Percentiles rank a stretch among this genome's conserved stretches.
Evolutionary conservation across 805 yeast species (phyloP).

Genomic region (Clavispora phyllophila): DNA sequence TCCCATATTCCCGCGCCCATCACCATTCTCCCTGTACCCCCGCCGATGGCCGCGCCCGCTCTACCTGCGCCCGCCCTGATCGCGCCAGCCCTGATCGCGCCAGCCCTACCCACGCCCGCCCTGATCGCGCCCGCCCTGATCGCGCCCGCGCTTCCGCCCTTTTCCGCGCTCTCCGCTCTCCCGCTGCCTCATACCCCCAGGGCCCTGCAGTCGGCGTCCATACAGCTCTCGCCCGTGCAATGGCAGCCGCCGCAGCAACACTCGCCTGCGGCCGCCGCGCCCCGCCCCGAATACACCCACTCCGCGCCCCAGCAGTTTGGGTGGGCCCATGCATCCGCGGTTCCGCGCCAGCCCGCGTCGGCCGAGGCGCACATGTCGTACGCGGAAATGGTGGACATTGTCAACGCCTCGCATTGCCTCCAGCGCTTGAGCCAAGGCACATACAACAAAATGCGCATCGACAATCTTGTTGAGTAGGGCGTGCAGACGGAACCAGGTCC

Average conservation of each 20-base stretch:
- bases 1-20: too few relatives aligned
- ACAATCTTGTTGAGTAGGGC: background rate
- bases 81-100: too few relatives aligned
- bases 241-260: background rate
- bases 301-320: background rate
- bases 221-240: background rate
- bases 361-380: background rate
- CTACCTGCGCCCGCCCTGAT: too few relatives aligned
- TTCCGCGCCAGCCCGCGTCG: background rate
- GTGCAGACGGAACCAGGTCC: too few relatives aligned
- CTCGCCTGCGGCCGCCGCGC: background rate
- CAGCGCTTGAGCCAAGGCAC: conserved; percentile 2
- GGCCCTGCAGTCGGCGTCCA: background rate
- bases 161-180: too few relatives aligned
- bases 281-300: background rate
- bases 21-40: too few relatives aligned
- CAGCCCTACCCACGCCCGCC: too few relatives aligned
- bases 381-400: conserved; percentile 4
- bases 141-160: too few relatives aligned
- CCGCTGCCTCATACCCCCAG: background rate
- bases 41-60: too few relatives aligned
- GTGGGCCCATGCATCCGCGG: background rate
- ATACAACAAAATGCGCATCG: conserved; percentile 1
- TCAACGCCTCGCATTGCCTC: conserved; percentile 4
- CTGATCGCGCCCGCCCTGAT: too few relatives aligned